Base-by-base conservation (phyloP, 2,329 filamentous ascomycete species). In the Trichoderma atroviride region DNA sequence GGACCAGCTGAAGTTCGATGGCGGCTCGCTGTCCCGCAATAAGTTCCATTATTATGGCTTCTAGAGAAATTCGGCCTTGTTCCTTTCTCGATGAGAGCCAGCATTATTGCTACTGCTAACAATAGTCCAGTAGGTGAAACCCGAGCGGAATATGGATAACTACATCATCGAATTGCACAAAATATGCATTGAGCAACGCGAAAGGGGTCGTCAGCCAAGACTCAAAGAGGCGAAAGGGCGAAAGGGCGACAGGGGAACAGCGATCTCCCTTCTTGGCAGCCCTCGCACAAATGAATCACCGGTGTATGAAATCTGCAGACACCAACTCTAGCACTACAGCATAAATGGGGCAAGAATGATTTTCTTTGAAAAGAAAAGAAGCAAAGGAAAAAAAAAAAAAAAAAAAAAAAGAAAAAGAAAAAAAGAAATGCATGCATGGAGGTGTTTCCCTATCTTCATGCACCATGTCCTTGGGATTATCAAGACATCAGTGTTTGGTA, bases 381-480 rank as follows among this genome's bases (percentile, higher is more conserved):
- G 27, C n/a, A n/a, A n/a, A n/a, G n/a, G n/a, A n/a, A n/a, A n/a
- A n/a, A n/a, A n/a, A n/a, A n/a, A n/a, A n/a, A n/a, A n/a, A n/a
- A n/a, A 65, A 7, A 35, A 9, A 4, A 22, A 13, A 62, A 37
- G 4, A 22, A 31, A 22, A 7, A 35, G n/a, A 57, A 7, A 50
- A 14, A 5, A 52, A 50, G 4, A 10, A 7, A 27, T 16, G 47
- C 5, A n/a, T 19, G 24, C n/a, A 19, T 22, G 37, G 14, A 22
- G 9, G 81, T 85, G 83, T 87, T 73, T 80, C 83, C 82, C 77
- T 77, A 82, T 82, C 82, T 87, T 86, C 85, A 87, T 87, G 83
- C 85, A 86, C 84, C 85, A 77, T 72, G 75, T 79, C 79, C 81
- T 78, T 79, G 79, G 78, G 73, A 72, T 72, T 72, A 67, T 70